These are phyloP conservation scores for Fusarium siculi DNA, from an alignment of 2,329 filamentous ascomycete genomes.

Conservation along the genomic window DNA sequence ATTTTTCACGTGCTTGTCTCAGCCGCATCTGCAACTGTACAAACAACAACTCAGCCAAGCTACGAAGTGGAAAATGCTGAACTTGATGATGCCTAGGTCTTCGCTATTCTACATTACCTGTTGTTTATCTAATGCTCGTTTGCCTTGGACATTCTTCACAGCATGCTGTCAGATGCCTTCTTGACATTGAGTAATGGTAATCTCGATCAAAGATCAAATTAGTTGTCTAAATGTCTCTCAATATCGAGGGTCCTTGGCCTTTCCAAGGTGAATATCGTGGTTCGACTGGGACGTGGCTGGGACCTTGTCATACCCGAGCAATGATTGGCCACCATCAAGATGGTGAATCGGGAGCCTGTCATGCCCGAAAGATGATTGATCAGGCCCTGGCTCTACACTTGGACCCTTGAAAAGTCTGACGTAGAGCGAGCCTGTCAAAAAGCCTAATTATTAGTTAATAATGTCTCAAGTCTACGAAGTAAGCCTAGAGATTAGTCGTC, in stretches of 20 bases:
- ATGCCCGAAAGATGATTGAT: background rate
- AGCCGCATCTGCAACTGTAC: background rate
- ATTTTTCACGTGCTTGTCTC: background rate
- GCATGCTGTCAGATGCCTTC: background rate
- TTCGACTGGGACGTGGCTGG: accelerated
- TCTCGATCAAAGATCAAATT: background rate
- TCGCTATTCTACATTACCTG: accelerated
- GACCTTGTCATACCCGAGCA: background rate
- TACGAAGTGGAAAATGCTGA: background rate
- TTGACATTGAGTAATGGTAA: background rate
- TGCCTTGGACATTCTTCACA: too few relatives aligned
- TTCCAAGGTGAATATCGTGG: too few relatives aligned
- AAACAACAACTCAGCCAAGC: background rate
- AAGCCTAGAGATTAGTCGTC: too few relatives aligned
- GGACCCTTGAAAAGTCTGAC: background rate
- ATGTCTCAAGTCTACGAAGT: accelerated
- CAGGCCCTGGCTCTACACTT: background rate
- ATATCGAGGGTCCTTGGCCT: accelerated
- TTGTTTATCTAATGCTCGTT: too few relatives aligned
- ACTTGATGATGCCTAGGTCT: background rate
- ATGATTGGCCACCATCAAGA: background rate
- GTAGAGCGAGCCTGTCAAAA: background rate
- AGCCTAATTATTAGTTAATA: background rate
- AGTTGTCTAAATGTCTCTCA: too few relatives aligned
- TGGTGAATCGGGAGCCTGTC: background rate